A percentile compares a stretch with the other conserved stretches of the same genome.
phyloP scores from a whole-genome alignment of 768 basidiomycete species.

The Mycena metata region DNA sequence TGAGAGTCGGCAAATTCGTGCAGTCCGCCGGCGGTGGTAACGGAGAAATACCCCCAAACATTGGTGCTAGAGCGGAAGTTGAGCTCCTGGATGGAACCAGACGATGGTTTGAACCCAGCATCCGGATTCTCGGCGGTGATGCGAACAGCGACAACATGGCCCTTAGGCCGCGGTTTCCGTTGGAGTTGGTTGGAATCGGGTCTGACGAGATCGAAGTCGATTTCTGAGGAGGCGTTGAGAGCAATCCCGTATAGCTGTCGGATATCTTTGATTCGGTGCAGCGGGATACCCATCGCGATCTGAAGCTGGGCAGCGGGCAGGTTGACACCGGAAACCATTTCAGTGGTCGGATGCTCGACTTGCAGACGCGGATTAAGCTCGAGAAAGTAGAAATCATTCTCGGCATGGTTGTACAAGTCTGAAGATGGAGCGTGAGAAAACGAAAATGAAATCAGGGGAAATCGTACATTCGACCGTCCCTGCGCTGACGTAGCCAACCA shows the following conservation, averaged over 20 bases:
- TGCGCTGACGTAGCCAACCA: conserved; percentile 98
- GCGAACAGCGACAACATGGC: conserved; percentile 98
- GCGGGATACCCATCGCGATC: conserved; percentile 97
- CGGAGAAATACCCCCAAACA: conserved; percentile 99
- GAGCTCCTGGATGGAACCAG: conserved; percentile 96
- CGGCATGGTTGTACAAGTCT: conserved; percentile 96
- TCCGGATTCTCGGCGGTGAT: conserved; percentile 99
- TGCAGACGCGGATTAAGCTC: conserved; percentile 99
- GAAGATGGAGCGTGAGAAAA: conserved; percentile 23
- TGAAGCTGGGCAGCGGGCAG: conserved; percentile 97
- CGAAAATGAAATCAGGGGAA: conserved; percentile 27
- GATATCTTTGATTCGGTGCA: conserved; percentile 96
- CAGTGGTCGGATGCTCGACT: conserved; percentile 99
- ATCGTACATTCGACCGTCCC: conserved; percentile 96
- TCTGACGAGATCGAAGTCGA: conserved; percentile 96
- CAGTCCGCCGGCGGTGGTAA: conserved; percentile 93
- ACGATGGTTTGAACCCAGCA: conserved; percentile 99
- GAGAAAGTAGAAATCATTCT: conserved; percentile 96
- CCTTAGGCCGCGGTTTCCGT: conserved; percentile 96
- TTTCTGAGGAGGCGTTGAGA: conserved; percentile 89
- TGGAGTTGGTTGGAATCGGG: conserved; percentile 91
- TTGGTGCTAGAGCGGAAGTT: conserved; percentile 99
- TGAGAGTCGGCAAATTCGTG: conserved; percentile 99
- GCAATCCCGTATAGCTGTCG: conserved; percentile 95
- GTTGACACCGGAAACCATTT: conserved; percentile 99